Percentiles rank a stretch among this genome's conserved stretches.
Evolutionary conservation across 257 asterid species (phyloP).

Genomic region (Datura wrightii): DNA sequence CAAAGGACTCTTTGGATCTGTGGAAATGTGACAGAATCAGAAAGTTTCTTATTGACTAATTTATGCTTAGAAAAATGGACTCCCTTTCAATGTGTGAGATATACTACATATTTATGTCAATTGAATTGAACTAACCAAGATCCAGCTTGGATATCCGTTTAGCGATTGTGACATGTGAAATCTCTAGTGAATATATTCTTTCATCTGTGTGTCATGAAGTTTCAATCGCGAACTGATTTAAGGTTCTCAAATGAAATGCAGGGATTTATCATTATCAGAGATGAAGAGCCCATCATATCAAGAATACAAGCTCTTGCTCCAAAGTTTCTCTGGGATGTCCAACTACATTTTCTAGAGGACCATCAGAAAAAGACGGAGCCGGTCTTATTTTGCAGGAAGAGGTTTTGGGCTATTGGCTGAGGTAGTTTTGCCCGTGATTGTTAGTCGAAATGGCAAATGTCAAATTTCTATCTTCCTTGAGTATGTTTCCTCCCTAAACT

Average conservation of each 20-base stretch:
- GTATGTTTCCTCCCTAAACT: not conserved
- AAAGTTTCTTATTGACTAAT: not conserved
- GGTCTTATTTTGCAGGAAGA: constrained; percentile 80
- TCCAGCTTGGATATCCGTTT: not conserved
- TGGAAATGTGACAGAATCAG: not conserved
- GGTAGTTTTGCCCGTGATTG: not conserved
- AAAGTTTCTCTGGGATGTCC: constrained; percentile 79
- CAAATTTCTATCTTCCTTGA: not conserved
- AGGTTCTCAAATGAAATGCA: constrained; percentile 37
- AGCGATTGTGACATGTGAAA: not conserved
- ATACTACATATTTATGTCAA: not conserved
- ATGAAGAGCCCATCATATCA: constrained; percentile 62
- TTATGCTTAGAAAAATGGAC: not conserved
- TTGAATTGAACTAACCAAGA: constrained; percentile 15
- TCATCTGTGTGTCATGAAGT: not conserved
- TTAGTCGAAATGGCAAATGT: not conserved
- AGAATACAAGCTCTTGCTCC: constrained; percentile 68
- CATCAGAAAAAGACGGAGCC: constrained; percentile 60
- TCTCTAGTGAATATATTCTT: not conserved
- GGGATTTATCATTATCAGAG: constrained; percentile 82
- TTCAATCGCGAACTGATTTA: not conserved
- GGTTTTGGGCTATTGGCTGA: constrained; percentile 83
- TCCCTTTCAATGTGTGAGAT: not conserved
- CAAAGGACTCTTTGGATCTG: not conserved
- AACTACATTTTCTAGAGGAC: constrained; percentile 68